A percentile compares a stretch with the other conserved stretches of the same genome.
Conservation (phyloP, 2,329 filamentous ascomycete genomes). For the Diaporthe citriasiana region DNA sequence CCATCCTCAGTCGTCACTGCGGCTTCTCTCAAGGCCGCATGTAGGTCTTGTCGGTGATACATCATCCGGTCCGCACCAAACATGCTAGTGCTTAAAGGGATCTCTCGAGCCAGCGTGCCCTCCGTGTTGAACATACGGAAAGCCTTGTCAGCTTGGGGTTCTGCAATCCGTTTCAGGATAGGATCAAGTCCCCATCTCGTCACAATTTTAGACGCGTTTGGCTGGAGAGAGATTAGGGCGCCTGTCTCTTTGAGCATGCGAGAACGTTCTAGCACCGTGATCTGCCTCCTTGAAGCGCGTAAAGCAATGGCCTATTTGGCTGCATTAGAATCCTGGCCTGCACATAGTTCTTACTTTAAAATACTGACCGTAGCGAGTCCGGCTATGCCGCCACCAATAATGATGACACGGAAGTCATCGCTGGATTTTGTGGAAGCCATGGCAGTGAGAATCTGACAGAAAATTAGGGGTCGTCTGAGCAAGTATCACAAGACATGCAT, state of each 20-base stretch:
- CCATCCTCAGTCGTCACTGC: constrained; percentile 44
- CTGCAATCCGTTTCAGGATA: constrained; percentile 47
- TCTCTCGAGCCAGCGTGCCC: constrained; percentile 49
- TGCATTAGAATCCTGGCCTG: not conserved
- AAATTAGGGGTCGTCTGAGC: not conserved
- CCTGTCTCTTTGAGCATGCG: constrained; percentile 54
- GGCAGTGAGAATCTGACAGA: not conserved
- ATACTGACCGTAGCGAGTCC: constrained; percentile 10
- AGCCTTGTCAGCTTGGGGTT: constrained; percentile 53
- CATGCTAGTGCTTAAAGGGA: constrained; percentile 49
- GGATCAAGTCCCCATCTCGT: constrained; percentile 49
- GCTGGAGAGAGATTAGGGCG: constrained; percentile 58
- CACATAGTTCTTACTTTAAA: not conserved
- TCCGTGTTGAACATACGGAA: constrained; percentile 51
- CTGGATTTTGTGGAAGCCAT: not conserved
- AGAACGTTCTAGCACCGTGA: constrained; percentile 47
- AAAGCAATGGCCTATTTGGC: constrained; percentile 53
- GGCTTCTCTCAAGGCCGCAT: constrained; percentile 50
- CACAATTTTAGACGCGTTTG: constrained; percentile 56
- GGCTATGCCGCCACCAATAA: constrained; percentile 14
- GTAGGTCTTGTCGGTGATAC: constrained; percentile 58
- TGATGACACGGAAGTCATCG: not conserved
- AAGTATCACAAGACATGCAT: not conserved
- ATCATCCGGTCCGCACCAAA: constrained; percentile 57
- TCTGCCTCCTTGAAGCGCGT: constrained; percentile 47